These are phyloP conservation scores for Penicillium verhagenii DNA, from an alignment of 495 filamentous ascomycete genomes.

Conservation along the genomic window DNA sequence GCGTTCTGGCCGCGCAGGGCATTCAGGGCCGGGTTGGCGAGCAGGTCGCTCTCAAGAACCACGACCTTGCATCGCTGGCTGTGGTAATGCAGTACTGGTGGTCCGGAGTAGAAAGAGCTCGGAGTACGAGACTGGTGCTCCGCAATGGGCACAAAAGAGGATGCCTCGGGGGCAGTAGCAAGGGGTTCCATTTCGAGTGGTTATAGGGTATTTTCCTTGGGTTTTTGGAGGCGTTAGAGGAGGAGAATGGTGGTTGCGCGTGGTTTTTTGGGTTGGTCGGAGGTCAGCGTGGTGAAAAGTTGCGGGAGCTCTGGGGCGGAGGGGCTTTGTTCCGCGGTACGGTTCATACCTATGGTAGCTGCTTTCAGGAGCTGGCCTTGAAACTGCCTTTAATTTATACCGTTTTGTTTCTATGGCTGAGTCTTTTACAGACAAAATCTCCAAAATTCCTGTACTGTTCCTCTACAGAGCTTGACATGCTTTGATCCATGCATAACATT, in stretches of 20 bases:
- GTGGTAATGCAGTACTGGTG: slow-evolving; percentile 78
- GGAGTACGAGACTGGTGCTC: slow-evolving; percentile 86
- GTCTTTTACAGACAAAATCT: no score
- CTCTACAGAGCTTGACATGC: no score
- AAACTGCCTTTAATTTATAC: no score
- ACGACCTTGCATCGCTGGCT: slow-evolving; percentile 59
- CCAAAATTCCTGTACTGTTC: no score
- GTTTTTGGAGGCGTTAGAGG: not conserved
- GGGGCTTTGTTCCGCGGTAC: not conserved
- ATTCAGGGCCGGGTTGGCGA: slow-evolving; percentile 28
- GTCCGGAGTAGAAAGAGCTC: slow-evolving; percentile 73
- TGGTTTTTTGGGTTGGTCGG: not conserved
- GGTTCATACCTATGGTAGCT: no score
- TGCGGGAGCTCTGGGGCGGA: slow-evolving; percentile 13
- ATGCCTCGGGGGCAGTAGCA: slow-evolving; percentile 43
- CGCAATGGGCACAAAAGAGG: slow-evolving; percentile 67
- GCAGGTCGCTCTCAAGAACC: slow-evolving; percentile 45
- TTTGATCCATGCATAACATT: no score
- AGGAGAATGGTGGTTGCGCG: not conserved
- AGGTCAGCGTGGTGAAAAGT: slow-evolving; percentile 8
- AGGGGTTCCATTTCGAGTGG: slow-evolving; percentile 47
- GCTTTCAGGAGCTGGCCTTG: not conserved
- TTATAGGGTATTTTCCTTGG: not conserved
- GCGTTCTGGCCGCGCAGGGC: slow-evolving; percentile 25
- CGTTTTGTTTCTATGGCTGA: no score